phyloP scores from a whole-genome alignment of 2,329 filamentous ascomycete genomes.

The Penicillium verrucosum region DNA sequence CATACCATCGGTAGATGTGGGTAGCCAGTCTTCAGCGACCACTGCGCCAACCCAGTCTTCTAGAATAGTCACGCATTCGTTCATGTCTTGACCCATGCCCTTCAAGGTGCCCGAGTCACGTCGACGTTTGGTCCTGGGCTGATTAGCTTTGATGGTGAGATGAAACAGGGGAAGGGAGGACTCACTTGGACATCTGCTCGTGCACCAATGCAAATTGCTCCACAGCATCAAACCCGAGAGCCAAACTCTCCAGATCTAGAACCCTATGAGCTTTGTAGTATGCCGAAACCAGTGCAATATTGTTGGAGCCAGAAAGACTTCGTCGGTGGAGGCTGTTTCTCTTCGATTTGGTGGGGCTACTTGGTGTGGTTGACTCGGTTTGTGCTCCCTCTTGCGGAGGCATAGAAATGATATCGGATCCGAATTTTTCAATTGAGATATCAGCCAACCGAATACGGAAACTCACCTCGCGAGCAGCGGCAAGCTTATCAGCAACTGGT shows the following conservation, averaged over 20 bases:
- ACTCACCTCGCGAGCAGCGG: slow-evolving; percentile 55
- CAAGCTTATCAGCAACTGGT: slow-evolving; percentile 43
- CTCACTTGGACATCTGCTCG: slow-evolving; percentile 44
- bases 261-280: slow-evolving; percentile 57
- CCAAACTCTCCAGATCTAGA: slow-evolving; percentile 66
- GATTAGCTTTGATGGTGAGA: slow-evolving; percentile 11
- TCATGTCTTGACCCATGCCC: slow-evolving; percentile 56
- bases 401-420: slow-evolving; percentile 34
- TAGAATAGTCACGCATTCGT: slow-evolving; percentile 52
- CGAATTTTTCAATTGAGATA: slow-evolving; percentile 43
- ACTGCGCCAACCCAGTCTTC: slow-evolving; percentile 59
- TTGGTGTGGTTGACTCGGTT: slow-evolving; percentile 25
- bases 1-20: slow-evolving; percentile 55
- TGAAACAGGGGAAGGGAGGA: neutral
- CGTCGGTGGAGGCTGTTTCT: slow-evolving; percentile 28
- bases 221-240: slow-evolving; percentile 63
- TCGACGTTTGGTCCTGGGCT: slow-evolving; percentile 28
- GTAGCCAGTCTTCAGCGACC: slow-evolving; percentile 61
- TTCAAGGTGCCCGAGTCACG: slow-evolving; percentile 40
- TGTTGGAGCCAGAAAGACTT: slow-evolving; percentile 26
- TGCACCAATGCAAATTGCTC: slow-evolving; percentile 63
- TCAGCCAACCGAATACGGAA: slow-evolving; percentile 50
- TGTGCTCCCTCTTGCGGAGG: slow-evolving; percentile 25
- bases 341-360: slow-evolving; percentile 34
- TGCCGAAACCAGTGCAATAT: slow-evolving; percentile 26